phyloP scores from a whole-genome alignment of 129 eudicot species.

The Arctium lappa region DNA sequence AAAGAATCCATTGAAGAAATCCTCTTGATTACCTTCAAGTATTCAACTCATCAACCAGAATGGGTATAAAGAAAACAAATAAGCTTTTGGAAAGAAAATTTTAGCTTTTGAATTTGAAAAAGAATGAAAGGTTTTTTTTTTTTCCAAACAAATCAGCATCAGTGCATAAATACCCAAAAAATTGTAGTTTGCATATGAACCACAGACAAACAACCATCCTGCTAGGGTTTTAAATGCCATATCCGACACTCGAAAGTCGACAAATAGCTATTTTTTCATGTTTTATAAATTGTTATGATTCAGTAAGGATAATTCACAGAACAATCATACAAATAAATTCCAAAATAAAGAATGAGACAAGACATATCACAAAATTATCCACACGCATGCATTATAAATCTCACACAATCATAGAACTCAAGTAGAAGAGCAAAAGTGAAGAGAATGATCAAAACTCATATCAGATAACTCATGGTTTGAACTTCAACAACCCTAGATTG shows the following conservation, averaged over 20 bases:
- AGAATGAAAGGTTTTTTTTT: neutral
- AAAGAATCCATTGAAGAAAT: neutral
- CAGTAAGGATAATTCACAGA: neutral
- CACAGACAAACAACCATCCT: neutral
- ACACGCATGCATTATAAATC: neutral
- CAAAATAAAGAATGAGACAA: neutral
- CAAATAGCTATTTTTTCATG: too few relatives aligned
- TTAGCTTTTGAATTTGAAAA: neutral
- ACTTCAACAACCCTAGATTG: slow-evolving; percentile 5
- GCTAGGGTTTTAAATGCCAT: too few relatives aligned
- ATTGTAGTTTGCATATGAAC: neutral
- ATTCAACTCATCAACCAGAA: neutral
- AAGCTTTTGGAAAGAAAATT: neutral
- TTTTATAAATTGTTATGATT: too few relatives aligned
- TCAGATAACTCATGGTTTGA: neutral
- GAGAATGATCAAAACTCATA: neutral
- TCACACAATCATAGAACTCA: neutral
- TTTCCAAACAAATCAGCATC: neutral
- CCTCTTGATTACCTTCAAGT: neutral
- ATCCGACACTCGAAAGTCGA: too few relatives aligned
- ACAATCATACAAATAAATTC: neutral
- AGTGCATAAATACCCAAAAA: neutral
- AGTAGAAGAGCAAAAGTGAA: neutral
- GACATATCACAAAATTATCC: neutral
- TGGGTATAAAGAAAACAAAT: neutral